Conservation (phyloP, 2,329 filamentous ascomycete species). For the Diaporthe sp. region DNA sequence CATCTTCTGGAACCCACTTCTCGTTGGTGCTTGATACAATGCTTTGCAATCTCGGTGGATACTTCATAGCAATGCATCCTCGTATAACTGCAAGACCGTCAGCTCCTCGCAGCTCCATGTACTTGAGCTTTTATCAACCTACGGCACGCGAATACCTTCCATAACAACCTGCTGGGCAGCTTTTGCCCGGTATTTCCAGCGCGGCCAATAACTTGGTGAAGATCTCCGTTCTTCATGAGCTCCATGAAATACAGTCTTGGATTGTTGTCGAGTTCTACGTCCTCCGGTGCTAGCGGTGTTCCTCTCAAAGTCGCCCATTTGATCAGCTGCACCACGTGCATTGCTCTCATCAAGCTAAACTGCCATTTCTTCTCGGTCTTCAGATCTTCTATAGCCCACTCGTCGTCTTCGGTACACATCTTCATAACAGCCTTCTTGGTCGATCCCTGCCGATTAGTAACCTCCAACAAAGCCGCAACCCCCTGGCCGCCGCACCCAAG, state of each 20-base stretch:
- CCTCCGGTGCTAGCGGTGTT: background rate
- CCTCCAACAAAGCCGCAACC: background rate
- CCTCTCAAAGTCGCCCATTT: background rate
- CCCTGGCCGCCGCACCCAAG: slow-evolving; percentile 13
- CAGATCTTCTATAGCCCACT: background rate
- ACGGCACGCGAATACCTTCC: slow-evolving; percentile 19
- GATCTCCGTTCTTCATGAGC: slow-evolving; percentile 5
- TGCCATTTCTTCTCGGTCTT: slow-evolving; percentile 7
- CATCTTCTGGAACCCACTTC: background rate
- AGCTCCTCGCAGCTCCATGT: rapidly evolving
- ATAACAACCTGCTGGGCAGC: background rate
- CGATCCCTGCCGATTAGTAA: background rate
- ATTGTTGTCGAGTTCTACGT: background rate
- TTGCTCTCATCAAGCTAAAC: background rate
- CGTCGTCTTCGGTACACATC: background rate
- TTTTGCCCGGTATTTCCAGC: background rate
- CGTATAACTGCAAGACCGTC: background rate
- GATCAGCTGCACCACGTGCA: background rate
- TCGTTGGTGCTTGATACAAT: background rate
- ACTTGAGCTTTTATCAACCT: background rate
- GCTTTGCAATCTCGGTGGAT: background rate
- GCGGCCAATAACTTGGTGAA: background rate
- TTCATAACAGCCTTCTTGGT: background rate
- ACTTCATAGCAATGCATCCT: background rate
- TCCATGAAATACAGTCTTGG: slow-evolving; percentile 5